These are phyloP conservation scores for Lichtheimia corymbifera DNA, from an alignment of 371 early-diverging fungal species.

Conservation along the genomic window DNA sequence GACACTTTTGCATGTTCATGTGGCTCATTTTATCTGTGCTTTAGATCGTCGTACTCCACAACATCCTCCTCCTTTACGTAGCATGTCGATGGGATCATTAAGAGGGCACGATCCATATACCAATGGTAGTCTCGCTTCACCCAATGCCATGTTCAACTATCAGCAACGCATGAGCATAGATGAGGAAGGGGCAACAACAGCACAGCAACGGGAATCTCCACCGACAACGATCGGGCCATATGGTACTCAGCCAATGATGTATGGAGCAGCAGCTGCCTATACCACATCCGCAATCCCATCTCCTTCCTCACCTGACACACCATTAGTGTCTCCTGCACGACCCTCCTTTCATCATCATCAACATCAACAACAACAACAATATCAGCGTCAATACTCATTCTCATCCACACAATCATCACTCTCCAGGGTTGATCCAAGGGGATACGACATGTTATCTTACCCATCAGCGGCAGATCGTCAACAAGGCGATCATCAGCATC, in stretches of 20 bases:
- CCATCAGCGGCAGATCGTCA: neutral
- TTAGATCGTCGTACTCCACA: constrained; percentile 19
- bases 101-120: neutral
- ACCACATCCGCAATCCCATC: constrained; percentile 27
- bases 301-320: constrained; percentile 39
- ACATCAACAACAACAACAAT: neutral
- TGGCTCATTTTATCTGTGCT: constrained; percentile 1
- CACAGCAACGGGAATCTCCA: neutral
- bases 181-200: constrained; percentile 6
- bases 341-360: constrained; percentile 24
- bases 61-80: constrained; percentile 32
- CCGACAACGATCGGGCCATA: constrained; percentile 15
- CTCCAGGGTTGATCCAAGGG: constrained; percentile 23
- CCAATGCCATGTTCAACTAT: constrained; percentile 9
- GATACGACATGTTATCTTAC: constrained; percentile 13
- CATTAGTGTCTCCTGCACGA: constrained; percentile 38
- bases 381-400: constrained; percentile 26
- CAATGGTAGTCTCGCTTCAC: constrained; percentile 4
- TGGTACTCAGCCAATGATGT: constrained; percentile 14
- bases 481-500: too few species aligned
- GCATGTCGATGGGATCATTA: constrained; percentile 30
- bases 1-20: constrained; percentile 4
- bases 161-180: constrained; percentile 7
- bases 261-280: constrained; percentile 18
- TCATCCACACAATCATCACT: constrained; percentile 30